Evolutionary conservation across 1,284 basidiomycete species (phyloP).

Genomic region (Ganoderma lingzhi): DNA sequence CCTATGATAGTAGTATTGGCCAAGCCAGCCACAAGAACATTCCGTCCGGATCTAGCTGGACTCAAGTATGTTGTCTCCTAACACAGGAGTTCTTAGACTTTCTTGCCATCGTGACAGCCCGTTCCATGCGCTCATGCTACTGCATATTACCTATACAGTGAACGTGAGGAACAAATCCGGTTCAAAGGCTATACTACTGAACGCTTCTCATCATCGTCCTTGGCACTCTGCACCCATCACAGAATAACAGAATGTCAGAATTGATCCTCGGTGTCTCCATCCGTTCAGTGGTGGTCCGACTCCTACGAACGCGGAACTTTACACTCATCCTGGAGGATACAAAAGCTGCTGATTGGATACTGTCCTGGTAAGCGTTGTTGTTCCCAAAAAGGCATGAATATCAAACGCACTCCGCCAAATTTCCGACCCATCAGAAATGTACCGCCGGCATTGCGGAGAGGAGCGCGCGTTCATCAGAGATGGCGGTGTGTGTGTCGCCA

Average conservation of each 20-base stretch:
- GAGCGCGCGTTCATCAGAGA: neutral
- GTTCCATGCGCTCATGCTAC: no score
- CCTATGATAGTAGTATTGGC: neutral
- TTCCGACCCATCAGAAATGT: neutral
- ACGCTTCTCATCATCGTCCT: neutral
- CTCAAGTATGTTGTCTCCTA: neutral
- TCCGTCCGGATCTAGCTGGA: neutral
- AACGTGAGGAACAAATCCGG: no score
- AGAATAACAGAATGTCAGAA: neutral
- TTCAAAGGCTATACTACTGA: no score
- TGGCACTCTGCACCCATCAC: neutral
- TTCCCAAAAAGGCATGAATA: slow-evolving; percentile 3
- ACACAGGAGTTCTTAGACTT: neutral
- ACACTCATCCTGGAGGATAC: neutral
- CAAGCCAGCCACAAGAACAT: neutral
- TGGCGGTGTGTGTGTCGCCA: neutral
- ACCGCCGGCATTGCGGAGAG: neutral
- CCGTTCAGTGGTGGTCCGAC: neutral
- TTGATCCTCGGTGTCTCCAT: neutral
- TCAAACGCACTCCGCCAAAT: neutral
- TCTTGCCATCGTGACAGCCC: neutral
- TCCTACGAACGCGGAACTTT: slow-evolving; percentile 1
- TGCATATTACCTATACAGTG: no score
- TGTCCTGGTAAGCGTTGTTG: neutral
- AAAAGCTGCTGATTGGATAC: no score